Evolutionary conservation across 257 asterid genomes (phyloP), one percentile per base, ranked within the genome.

Genomic region (Solanum neorickii): DNA sequence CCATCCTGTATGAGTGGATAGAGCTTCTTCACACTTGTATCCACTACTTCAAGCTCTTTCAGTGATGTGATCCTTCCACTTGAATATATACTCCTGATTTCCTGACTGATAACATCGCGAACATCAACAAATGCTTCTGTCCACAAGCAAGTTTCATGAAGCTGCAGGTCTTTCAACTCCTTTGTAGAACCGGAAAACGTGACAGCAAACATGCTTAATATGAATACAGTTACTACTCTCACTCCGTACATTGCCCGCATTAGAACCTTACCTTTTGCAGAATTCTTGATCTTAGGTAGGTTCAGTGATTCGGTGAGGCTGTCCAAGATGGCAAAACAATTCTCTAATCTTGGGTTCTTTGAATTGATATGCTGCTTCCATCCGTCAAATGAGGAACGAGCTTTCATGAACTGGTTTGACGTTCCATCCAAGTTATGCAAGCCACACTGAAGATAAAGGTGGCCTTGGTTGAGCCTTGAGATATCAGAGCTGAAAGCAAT

Each of bases 221-320:
- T 74, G 72, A 94, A 90, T 37, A 96, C 92, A 41, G 97, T 95
- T 6, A 93, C 92, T 66, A 92, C 93, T 89, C 90, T 94, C 37
- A 95, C 96, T 46, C 98, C 99, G 39, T 92, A 93, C 98, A 96
- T 93, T 29, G 97, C 98, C 87, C 73, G 93, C 98, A 95, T 96
- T 90, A 96, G 82, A 70, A 95, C 93, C 91, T 92, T 93, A 15
- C 98, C 99, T 88, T 94, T 94, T 4, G 95, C 91, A 8, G 99
- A 95, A 89, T 94, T 94, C 92, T 95, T 96, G 6, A 94, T 93
- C 89, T 94, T 94, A 49, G 99, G 99, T 18, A 92, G 93, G 91
- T 95, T 91, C 29, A 95, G 91, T 33, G 93, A 93, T 82, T 89
- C 91, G 9, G 92, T 89, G 62, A 96, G 96, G 74, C 86, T 87